Evolutionary conservation across 306 rosid species (phyloP).

Genomic region (Sindora glabra): DNA sequence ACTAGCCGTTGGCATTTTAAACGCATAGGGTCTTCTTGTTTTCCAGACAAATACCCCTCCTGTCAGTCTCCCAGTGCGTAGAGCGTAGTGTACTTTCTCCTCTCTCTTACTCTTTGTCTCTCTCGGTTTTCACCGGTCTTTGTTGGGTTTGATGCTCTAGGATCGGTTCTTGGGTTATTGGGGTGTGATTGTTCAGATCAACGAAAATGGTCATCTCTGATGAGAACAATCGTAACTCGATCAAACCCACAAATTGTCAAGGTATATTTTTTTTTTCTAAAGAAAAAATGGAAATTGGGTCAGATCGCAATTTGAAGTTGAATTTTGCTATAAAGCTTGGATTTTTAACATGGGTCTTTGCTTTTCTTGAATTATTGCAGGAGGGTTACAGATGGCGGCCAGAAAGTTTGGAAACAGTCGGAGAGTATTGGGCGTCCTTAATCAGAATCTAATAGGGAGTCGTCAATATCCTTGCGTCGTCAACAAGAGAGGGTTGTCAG

Average conservation of each 20-base stretch:
- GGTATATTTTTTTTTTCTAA: slow-evolving; percentile 27
- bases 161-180: neutral
- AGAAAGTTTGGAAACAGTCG: slow-evolving; percentile 59
- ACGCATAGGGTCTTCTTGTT: slow-evolving; percentile 1
- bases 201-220: slow-evolving; percentile 45
- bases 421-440: slow-evolving; percentile 61
- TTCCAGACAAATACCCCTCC: slow-evolving; percentile 32
- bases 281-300: neutral
- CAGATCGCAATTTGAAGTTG: neutral
- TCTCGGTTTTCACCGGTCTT: slow-evolving; percentile 1
- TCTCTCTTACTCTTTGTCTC: too few relatives aligned
- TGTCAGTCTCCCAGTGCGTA: slow-evolving; percentile 13
- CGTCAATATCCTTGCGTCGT: slow-evolving; percentile 72
- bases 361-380: slow-evolving; percentile 16
- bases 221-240: slow-evolving; percentile 43
- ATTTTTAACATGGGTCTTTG: slow-evolving; percentile 1
- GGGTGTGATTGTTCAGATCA: slow-evolving; percentile 20
- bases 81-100: neutral
- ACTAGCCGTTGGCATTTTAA: slow-evolving; percentile 91
- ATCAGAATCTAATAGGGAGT: slow-evolving; percentile 48
- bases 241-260: slow-evolving; percentile 43
- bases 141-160: slow-evolving; percentile 7
- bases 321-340: neutral
- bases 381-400: slow-evolving; percentile 38
- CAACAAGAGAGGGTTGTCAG: slow-evolving; percentile 67